phyloP scores from a whole-genome alignment of 2,329 filamentous ascomycete species.

The Didymellaceae sp. region DNA sequence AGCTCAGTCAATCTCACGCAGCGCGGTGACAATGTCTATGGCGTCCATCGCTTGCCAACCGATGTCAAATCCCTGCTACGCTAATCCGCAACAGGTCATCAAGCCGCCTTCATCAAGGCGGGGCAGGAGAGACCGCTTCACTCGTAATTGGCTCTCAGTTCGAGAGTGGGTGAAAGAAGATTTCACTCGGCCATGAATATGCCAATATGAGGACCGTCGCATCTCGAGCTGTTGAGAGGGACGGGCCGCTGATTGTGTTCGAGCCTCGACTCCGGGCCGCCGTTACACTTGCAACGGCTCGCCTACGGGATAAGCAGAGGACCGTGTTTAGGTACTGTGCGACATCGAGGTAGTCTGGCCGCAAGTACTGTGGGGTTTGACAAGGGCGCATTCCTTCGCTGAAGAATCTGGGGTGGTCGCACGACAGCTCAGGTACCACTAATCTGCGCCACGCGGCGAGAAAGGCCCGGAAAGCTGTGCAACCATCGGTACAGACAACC shows the following conservation, averaged over 20 bases:
- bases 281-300: constrained; percentile 15
- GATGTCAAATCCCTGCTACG: constrained; percentile 19
- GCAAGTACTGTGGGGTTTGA: constrained; percentile 5
- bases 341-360: constrained; percentile 1
- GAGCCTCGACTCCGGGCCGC: constrained; percentile 8
- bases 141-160: too few species aligned
- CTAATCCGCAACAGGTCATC: constrained; percentile 9
- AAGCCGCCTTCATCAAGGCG: constrained; percentile 4
- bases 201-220: not conserved
- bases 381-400: not conserved
- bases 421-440: constrained; percentile 1
- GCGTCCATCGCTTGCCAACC: constrained; percentile 30
- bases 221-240: not conserved
- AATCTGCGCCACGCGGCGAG: not conserved
- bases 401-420: constrained; percentile 11
- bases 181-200: not conserved
- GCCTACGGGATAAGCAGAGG: not conserved
- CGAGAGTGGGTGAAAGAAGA: not conserved
- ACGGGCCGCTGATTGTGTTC: constrained; percentile 3
- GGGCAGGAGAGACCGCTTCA: not conserved
- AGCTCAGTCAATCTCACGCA: constrained; percentile 6
- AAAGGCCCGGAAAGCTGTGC: not conserved
- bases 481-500: not conserved
- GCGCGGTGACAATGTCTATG: constrained; percentile 9
- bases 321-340: constrained; percentile 2